Percentiles rank a stretch among this genome's conserved stretches.
Conservation (phyloP, 2,329 filamentous ascomycete species). For the Allantophomopsis lycopodina region DNA sequence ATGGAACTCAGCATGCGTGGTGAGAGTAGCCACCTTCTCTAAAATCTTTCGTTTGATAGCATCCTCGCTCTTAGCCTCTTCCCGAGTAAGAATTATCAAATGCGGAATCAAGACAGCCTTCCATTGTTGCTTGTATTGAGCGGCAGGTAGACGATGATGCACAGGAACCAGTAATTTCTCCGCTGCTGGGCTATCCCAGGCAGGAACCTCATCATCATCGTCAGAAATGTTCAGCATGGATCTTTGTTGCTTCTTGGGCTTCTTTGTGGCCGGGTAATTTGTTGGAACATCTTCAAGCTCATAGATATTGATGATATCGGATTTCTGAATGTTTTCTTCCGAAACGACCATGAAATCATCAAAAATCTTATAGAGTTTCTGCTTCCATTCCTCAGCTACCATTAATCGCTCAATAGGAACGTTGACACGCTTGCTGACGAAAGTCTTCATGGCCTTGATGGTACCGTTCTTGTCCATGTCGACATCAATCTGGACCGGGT, state of each 20-base stretch:
- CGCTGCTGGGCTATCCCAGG: constrained; percentile 46
- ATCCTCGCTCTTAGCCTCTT: constrained; percentile 56
- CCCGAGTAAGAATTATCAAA: constrained; percentile 62
- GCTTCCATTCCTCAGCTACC: constrained; percentile 68
- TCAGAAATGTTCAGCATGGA: constrained; percentile 37
- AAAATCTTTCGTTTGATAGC: constrained; percentile 69
- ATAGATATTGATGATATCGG: constrained; percentile 55
- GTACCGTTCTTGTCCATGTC: constrained; percentile 69
- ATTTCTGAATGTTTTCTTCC: constrained; percentile 48
- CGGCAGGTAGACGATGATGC: constrained; percentile 38
- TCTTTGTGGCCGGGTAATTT: constrained; percentile 52
- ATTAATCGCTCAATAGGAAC: constrained; percentile 56
- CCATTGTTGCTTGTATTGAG: constrained; percentile 21
- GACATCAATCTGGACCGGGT: constrained; percentile 58
- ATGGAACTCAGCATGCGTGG: constrained; percentile 51
- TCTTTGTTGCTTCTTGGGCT: constrained; percentile 18
- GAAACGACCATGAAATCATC: constrained; percentile 54
- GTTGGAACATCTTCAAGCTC: constrained; percentile 71
- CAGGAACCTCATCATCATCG: constrained; percentile 28
- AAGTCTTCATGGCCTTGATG: constrained; percentile 55
- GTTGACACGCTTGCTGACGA: constrained; percentile 52
- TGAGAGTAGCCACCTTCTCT: constrained; percentile 61
- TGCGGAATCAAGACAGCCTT: constrained; percentile 29
- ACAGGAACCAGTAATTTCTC: constrained; percentile 59
- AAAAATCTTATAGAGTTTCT: constrained; percentile 79